Evolutionary conservation across 2,329 filamentous ascomycete species (phyloP).

Genomic region (Calonectria pauciramosa): DNA sequence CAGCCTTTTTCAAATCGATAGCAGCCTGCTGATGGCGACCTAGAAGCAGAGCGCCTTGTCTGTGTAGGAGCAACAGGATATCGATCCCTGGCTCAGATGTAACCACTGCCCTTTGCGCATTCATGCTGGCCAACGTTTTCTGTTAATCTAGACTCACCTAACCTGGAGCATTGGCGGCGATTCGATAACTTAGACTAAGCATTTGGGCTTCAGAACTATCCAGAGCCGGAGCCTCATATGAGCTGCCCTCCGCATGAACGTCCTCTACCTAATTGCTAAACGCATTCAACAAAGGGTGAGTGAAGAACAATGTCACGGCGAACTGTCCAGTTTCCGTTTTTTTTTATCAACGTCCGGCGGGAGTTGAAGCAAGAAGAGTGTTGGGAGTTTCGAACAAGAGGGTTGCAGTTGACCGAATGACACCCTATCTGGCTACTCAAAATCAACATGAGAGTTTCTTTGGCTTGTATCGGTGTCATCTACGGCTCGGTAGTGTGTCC

Average conservation of each 20-base stretch:
- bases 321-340: fast-evolving
- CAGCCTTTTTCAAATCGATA: slow-evolving; percentile 26
- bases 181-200: slow-evolving; percentile 29
- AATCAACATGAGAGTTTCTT: slow-evolving; percentile 47
- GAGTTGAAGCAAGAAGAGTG: slow-evolving; percentile 49
- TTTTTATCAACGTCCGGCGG: not conserved
- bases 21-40: slow-evolving; percentile 45
- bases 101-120: slow-evolving; percentile 12
- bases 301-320: slow-evolving; percentile 52
- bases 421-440: slow-evolving; percentile 41
- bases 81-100: not conserved
- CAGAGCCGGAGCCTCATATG: slow-evolving; percentile 28
- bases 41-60: slow-evolving; percentile 27
- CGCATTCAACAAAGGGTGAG: slow-evolving; percentile 52
- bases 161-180: not conserved
- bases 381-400: slow-evolving; percentile 48
- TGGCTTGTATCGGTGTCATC: slow-evolving; percentile 46
- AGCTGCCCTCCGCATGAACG: slow-evolving; percentile 33
- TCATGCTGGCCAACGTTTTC: not conserved
- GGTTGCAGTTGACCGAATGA: slow-evolving; percentile 53
- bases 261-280: slow-evolving; percentile 41
- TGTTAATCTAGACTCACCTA: fast-evolving
- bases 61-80: slow-evolving; percentile 37
- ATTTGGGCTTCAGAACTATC: slow-evolving; percentile 36
- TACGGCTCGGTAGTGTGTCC: slow-evolving; percentile 33